Evolutionary conservation across 306 rosid genomes (phyloP).

Genomic region (Oemleria cerasiformis): DNA sequence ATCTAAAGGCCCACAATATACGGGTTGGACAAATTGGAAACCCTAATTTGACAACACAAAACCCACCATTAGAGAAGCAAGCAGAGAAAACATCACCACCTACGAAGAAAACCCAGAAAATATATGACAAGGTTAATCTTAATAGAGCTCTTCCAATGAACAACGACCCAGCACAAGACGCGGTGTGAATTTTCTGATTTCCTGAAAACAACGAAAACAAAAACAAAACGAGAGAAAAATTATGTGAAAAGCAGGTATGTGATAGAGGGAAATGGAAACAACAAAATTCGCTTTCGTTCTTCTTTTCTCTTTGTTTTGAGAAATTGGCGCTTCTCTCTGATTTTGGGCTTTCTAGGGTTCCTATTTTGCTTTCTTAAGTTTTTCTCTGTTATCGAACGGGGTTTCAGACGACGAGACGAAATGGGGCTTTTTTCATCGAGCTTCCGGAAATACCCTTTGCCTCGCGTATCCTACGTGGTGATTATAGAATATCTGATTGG

Average conservation of each 20-base stretch:
- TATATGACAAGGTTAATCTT: not conserved
- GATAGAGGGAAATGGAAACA: not conserved
- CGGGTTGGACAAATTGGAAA: conserved; percentile 32
- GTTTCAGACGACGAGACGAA: not conserved
- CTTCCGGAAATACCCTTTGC: conserved; percentile 5
- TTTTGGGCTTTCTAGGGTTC: conserved; percentile 23
- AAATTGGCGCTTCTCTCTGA: not conserved
- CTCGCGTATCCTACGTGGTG: not conserved
- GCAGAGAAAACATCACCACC: conserved; percentile 32
- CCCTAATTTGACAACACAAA: conserved; percentile 74
- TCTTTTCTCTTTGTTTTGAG: not conserved
- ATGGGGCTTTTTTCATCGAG: not conserved
- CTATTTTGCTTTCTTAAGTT: not conserved
- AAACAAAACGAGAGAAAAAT: not conserved
- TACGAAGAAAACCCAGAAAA: conserved; percentile 11
- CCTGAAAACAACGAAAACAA: conserved; percentile 15
- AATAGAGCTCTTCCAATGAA: conserved; percentile 7
- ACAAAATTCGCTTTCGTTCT: not conserved
- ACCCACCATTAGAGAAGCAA: conserved; percentile 43
- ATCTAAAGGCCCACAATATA: conserved; percentile 11
- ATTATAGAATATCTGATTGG: not conserved
- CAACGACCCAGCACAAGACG: conserved; percentile 18
- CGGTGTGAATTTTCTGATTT: not conserved
- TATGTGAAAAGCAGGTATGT: not conserved
- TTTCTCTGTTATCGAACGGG: not conserved